Conservation (phyloP, 257 asterid genomes). For the Rubia yunnanensis region DNA sequence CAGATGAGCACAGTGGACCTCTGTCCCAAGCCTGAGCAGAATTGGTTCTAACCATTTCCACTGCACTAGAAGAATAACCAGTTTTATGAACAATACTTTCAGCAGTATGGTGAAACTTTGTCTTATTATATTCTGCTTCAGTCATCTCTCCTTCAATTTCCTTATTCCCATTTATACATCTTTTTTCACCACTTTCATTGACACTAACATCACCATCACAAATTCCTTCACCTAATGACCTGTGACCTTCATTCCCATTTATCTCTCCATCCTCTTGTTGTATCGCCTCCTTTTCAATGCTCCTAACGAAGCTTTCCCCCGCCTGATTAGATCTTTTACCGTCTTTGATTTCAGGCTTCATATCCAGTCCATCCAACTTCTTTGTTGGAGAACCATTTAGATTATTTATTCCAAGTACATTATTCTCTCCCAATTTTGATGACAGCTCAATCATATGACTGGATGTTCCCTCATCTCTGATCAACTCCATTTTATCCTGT, state of each 20-base stretch:
- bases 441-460: constrained; percentile 18
- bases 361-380: neutral
- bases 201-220: neutral
- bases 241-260: neutral
- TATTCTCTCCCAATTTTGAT: constrained; percentile 21
- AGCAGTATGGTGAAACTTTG: neutral
- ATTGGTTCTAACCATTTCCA: neutral
- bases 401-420: constrained; percentile 11
- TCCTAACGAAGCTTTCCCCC: neutral
- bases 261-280: neutral
- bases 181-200: neutral
- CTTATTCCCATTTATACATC: neutral
- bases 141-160: neutral
- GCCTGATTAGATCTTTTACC: neutral
- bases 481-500: constrained; percentile 48
- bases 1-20: neutral
- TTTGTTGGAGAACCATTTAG: neutral
- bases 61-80: neutral
- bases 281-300: neutral
- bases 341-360: neutral
- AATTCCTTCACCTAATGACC: neutral
- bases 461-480: constrained; percentile 12
- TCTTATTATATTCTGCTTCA: neutral
- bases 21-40: neutral
- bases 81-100: neutral